A percentile compares a stretch with the other conserved stretches of the same genome.
These are phyloP conservation scores for Eucommia ulmoides DNA, from an alignment of 257 asterid species.

Conservation along the genomic window DNA sequence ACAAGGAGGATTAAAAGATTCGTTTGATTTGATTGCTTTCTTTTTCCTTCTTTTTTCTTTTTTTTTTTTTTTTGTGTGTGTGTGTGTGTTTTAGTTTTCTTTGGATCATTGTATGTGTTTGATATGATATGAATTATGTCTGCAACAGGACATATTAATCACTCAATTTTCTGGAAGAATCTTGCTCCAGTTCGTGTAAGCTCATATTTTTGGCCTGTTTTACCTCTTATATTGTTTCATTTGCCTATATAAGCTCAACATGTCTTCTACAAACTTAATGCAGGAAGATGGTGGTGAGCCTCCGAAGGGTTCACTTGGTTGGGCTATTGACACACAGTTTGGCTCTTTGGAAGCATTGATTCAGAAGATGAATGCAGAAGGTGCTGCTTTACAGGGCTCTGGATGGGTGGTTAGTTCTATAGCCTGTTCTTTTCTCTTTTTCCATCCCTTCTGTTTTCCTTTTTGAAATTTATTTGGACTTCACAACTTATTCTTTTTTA, in stretches of 20 bases:
- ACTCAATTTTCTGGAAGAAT: conserved; percentile 91
- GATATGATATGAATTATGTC: conserved; percentile 6
- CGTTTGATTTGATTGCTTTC: too few relatives aligned
- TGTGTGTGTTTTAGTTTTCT: not conserved
- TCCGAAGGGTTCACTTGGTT: conserved; percentile 53
- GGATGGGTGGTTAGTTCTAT: conserved; percentile 70
- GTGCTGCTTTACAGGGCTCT: conserved; percentile 83
- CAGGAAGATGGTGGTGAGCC: conserved; percentile 88
- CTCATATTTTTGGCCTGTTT: too few relatives aligned
- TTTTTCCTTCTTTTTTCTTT: too few relatives aligned
- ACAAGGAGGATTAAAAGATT: too few relatives aligned
- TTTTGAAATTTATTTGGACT: too few relatives aligned
- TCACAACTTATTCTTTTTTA: not conserved
- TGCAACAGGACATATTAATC: conserved; percentile 69
- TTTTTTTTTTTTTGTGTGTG: not conserved
- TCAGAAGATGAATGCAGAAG: conserved; percentile 65
- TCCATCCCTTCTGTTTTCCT: not conserved
- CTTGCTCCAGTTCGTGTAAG: conserved; percentile 70
- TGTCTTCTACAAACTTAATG: too few relatives aligned
- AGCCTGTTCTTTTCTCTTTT: not conserved
- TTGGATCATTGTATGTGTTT: not conserved
- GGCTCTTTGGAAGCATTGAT: conserved; percentile 58
- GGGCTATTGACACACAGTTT: conserved; percentile 51
- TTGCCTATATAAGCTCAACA: too few relatives aligned
- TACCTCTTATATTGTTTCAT: too few relatives aligned